Percentiles rank a stretch among this genome's conserved stretches.
Conservation (phyloP, 202 grass and related monocot genomes). For the Digitaria exilis region DNA sequence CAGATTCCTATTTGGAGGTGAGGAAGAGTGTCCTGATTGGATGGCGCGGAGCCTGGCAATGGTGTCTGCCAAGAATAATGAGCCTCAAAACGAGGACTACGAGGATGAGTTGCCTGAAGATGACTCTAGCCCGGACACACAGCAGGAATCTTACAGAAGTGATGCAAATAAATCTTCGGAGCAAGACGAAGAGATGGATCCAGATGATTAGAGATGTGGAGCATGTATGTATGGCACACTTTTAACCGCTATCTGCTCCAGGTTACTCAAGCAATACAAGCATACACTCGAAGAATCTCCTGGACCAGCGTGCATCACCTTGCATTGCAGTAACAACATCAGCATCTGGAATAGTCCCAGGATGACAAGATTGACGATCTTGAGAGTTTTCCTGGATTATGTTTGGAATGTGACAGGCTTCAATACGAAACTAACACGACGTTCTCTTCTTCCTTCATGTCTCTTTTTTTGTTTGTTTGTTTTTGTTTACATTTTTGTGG, state of each 20-base stretch:
- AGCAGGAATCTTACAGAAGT: conserved; percentile 69
- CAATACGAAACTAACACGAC: conserved; percentile 50
- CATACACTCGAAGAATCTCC: conserved; percentile 28
- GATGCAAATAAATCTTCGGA: conserved; percentile 63
- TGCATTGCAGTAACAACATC: not conserved
- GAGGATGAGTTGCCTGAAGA: conserved; percentile 68
- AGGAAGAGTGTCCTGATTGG: conserved; percentile 80
- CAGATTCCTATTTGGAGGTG: conserved; percentile 47
- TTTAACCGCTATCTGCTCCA: conserved; percentile 39
- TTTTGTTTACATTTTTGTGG: conserved; percentile 30
- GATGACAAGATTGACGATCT: not conserved
- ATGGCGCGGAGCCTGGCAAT: conserved; percentile 48
- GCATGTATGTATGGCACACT: conserved; percentile 6
- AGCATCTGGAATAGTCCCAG: conserved; percentile 14
- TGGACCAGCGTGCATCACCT: not conserved
- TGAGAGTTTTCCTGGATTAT: conserved; percentile 22
- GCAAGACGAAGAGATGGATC: conserved; percentile 96
- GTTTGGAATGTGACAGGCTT: conserved; percentile 31
- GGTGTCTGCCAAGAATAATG: conserved; percentile 44
- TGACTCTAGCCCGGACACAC: conserved; percentile 40
- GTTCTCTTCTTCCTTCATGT: conserved; percentile 14
- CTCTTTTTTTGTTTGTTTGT: not conserved
- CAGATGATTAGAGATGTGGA: conserved; percentile 71
- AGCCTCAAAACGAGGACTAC: conserved; percentile 71
- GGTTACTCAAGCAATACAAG: conserved; percentile 15